phyloP scores from a whole-genome alignment of 768 basidiomycete genomes.

The Lentinula sp. region DNA sequence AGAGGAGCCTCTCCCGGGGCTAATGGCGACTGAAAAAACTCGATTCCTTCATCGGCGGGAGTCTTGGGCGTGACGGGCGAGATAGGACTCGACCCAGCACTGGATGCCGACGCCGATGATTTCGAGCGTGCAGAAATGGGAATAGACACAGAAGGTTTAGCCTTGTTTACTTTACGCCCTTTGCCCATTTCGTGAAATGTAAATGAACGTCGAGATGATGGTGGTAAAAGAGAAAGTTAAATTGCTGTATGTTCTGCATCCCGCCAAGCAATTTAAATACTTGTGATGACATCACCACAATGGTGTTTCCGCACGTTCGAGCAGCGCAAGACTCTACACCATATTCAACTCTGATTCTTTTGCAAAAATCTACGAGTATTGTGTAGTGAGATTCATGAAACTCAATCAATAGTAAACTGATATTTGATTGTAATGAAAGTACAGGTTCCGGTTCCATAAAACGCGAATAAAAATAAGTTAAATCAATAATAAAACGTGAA shows the following conservation, averaged over 20 bases:
- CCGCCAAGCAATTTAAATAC: neutral
- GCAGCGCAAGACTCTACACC: too few relatives aligned
- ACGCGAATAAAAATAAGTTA: neutral
- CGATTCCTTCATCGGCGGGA: conserved; percentile 64
- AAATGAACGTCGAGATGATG: neutral
- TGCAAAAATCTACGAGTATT: too few relatives aligned
- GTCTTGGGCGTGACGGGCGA: conserved; percentile 42
- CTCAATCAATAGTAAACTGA: neutral
- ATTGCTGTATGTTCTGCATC: neutral
- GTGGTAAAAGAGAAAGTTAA: neutral
- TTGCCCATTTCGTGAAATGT: conserved; percentile 3
- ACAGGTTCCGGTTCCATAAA: neutral
- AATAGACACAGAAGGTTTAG: conserved; percentile 5
- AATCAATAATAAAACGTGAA: neutral
- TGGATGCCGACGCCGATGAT: neutral
- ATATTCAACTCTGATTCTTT: too few relatives aligned
- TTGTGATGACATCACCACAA: neutral
- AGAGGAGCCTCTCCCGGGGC: conserved; percentile 55
- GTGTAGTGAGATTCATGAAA: neutral
- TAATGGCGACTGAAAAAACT: conserved; percentile 45
- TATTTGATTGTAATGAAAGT: neutral
- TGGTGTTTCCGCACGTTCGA: too few relatives aligned
- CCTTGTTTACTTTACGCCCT: conserved; percentile 2
- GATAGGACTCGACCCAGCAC: neutral
- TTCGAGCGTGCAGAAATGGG: neutral